phyloP scores from a whole-genome alignment of 2,329 filamentous ascomycete genomes.

The Fusarium sp. region DNA sequence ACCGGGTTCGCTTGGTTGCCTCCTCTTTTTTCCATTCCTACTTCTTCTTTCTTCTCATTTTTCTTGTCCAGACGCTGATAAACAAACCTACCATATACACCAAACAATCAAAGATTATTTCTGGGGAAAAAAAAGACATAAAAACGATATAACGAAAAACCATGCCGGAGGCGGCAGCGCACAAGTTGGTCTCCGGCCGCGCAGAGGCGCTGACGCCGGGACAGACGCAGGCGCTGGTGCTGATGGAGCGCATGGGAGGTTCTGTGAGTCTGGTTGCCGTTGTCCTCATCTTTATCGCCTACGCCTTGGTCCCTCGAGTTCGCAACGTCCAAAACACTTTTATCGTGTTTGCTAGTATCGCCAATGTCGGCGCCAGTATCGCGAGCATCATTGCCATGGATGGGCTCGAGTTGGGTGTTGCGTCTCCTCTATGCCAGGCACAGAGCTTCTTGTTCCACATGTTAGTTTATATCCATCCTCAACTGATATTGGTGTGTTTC shows the following conservation, averaged over 20 bases:
- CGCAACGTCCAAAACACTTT: conserved; percentile 71
- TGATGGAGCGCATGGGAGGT: conserved; percentile 65
- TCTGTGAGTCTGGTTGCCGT: conserved; percentile 63
- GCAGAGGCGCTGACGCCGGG: conserved; percentile 46
- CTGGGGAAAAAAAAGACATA: not conserved
- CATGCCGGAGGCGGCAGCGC: conserved; percentile 13
- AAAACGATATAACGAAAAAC: not conserved
- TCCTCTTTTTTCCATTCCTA: not conserved
- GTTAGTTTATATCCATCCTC: conserved; percentile 58
- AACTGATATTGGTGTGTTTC: conserved; percentile 38
- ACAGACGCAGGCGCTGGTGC: conserved; percentile 56
- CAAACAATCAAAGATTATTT: not conserved
- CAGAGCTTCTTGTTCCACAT: conserved; percentile 74
- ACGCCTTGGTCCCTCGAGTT: conserved; percentile 60
- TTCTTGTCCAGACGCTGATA: not conserved
- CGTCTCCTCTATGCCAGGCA: conserved; percentile 68
- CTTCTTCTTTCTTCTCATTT: not conserved
- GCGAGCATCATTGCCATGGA: conserved; percentile 78
- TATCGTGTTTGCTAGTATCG: conserved; percentile 69
- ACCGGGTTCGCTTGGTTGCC: not conserved
- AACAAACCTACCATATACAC: not conserved
- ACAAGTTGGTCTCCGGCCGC: conserved; percentile 27
- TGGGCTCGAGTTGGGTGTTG: conserved; percentile 65
- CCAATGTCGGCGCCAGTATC: conserved; percentile 68
- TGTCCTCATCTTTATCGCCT: conserved; percentile 63